These are phyloP conservation scores for Ogataea minuta DNA, from an alignment of 805 yeast genomes.

Conservation along the genomic window DNA sequence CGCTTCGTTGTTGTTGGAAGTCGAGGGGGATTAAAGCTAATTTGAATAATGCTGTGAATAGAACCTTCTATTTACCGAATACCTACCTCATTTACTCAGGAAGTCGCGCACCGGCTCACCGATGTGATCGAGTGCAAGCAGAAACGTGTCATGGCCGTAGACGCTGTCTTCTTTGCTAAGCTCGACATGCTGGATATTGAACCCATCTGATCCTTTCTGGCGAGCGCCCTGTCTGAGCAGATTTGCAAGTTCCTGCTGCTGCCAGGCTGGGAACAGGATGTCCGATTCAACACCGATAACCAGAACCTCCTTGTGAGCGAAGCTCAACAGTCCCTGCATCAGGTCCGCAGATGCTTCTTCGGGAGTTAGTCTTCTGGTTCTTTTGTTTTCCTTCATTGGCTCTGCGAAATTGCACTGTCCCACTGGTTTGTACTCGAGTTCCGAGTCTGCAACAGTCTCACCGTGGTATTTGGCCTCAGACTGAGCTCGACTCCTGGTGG, in stretches of 20 bases:
- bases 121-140: constrained; percentile 73
- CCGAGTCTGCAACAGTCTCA: constrained; percentile 23
- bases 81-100: constrained; percentile 37
- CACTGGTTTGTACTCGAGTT: constrained; percentile 29
- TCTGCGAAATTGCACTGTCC: constrained; percentile 39
- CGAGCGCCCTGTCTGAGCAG: constrained; percentile 43
- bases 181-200: constrained; percentile 61
- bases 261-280: constrained; percentile 91
- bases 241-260: constrained; percentile 76
- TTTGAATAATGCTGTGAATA: constrained; percentile 9
- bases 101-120: constrained; percentile 74
- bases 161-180: constrained; percentile 72
- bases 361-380: constrained; percentile 43
- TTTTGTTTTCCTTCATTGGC: constrained; percentile 55
- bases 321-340: constrained; percentile 57
- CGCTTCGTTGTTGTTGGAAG: constrained; percentile 74
- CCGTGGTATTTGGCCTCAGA: constrained; percentile 35
- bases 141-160: constrained; percentile 90
- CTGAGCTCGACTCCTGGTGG: constrained; percentile 39
- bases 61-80: constrained; percentile 2
- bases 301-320: constrained; percentile 63
- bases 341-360: constrained; percentile 64
- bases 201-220: constrained; percentile 36
- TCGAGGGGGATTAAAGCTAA: constrained; percentile 24
- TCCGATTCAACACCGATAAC: constrained; percentile 94